phyloP scores from a whole-genome alignment of 352 stramenopile genomes.

The Phytophthora meadii region DNA sequence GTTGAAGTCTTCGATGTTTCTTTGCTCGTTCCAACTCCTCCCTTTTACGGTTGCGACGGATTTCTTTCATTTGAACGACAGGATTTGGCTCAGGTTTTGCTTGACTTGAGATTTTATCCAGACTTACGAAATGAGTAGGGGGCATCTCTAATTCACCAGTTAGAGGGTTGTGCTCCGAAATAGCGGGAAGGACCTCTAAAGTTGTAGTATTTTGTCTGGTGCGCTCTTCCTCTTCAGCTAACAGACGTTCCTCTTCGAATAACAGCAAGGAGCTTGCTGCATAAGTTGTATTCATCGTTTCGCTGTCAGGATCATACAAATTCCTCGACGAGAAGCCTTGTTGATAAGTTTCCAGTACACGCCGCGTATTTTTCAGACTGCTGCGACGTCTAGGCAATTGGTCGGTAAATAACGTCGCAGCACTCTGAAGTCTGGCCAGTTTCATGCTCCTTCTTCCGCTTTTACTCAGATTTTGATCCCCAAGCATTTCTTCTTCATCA shows the following conservation, averaged over 20 bases:
- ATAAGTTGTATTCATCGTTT: slow-evolving; percentile 61
- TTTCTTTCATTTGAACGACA: background rate
- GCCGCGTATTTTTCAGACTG: slow-evolving; percentile 48
- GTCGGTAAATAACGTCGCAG: slow-evolving; percentile 12
- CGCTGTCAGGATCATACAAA: slow-evolving; percentile 37
- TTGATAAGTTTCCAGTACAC: slow-evolving; percentile 56
- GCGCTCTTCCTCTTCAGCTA: slow-evolving; percentile 18
- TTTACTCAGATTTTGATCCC: background rate
- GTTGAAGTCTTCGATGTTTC: slow-evolving; percentile 17
- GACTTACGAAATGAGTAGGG: slow-evolving; percentile 47
- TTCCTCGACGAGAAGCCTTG: slow-evolving; percentile 36
- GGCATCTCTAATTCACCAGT: slow-evolving; percentile 45
- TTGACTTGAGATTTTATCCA: slow-evolving; percentile 1
- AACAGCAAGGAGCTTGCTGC: slow-evolving; percentile 49
- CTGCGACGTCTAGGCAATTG: slow-evolving; percentile 36
- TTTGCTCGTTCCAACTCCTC: slow-evolving; percentile 42
- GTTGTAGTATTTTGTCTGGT: slow-evolving; percentile 9
- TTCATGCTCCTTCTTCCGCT: background rate
- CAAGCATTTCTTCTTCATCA: background rate
- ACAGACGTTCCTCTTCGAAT: slow-evolving; percentile 56
- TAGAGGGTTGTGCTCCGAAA: slow-evolving; percentile 48
- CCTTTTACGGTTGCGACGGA: slow-evolving; percentile 39
- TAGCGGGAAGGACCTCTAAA: slow-evolving; percentile 12
- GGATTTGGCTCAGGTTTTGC: background rate
- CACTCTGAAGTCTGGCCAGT: background rate